Conservation (phyloP, 352 stramenopile species). For the Phytophthora cryptogea region DNA sequence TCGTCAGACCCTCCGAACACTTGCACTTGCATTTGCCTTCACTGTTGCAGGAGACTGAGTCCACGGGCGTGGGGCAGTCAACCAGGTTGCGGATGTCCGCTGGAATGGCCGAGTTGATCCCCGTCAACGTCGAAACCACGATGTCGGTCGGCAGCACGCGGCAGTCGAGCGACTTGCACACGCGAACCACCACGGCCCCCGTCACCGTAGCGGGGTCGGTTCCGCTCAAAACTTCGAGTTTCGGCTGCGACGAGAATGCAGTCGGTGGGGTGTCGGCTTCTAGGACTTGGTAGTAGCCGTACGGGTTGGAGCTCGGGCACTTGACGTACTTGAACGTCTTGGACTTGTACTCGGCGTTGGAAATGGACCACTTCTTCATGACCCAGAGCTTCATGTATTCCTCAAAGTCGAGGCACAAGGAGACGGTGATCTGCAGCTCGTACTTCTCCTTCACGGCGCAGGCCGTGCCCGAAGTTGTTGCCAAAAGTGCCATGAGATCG, state of each 20-base stretch:
- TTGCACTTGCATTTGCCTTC: not conserved
- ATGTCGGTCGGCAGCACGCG: conserved; percentile 7
- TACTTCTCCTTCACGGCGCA: conserved; percentile 4
- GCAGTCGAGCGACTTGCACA: conserved; percentile 2
- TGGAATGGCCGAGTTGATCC: not conserved
- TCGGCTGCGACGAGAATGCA: not conserved
- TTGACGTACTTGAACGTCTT: conserved; percentile 3
- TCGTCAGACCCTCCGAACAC: not conserved
- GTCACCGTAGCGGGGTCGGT: not conserved
- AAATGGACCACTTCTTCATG: conserved; percentile 8
- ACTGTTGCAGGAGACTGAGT: not conserved
- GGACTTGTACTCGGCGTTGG: conserved; percentile 6
- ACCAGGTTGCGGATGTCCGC: conserved; percentile 1
- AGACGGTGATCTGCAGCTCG: conserved; percentile 2
- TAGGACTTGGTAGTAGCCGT: not conserved
- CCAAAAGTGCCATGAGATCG: not conserved
- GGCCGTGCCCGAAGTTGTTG: no score
- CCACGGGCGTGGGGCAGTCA: conserved; percentile 11
- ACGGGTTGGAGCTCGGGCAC: not conserved
- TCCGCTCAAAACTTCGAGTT: conserved; percentile 7
- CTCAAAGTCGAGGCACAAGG: conserved; percentile 1
- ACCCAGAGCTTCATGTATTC: not conserved
- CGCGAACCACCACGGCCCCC: conserved; percentile 2
- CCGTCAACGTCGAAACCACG: conserved; percentile 3
- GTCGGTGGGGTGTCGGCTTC: no score